Base-by-base conservation (phyloP, 768 basidiomycete species). In the Boletus bicolor region DNA sequence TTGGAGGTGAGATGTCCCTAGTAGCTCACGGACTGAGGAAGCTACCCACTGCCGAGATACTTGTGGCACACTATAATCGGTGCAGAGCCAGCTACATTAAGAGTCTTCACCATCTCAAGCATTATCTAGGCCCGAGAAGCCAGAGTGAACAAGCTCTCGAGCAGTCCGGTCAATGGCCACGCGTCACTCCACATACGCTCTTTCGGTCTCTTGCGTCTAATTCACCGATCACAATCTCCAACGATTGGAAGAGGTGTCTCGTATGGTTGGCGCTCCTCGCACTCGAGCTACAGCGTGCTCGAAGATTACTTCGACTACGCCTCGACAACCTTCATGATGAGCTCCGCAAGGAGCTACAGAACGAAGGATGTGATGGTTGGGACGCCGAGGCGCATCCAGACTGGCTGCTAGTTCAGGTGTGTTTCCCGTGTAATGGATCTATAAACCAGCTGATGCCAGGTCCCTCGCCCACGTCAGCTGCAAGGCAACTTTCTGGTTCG, bases 351-450 rank as follows among this genome's bases (percentile, higher is more conserved):
- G 71, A 74, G 28, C 21, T 67, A 4, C 42, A 62, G 38, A 73
- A 67, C 7, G 52, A 56, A 14, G 72, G 65, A n/a, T 64, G 57
- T 10, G 47, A 66, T 19, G 60, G 52, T 2, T 64, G 60, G 61
- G 21, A 49, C 5, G 48, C 57, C 1, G 47, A 61, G 14, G 30
- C 14, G 3, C 49, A 75, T 60, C 67, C 72, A 2, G 77, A 78
- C 49, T 81, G 77, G 79, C 58, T 78, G 0, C 58, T 80, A 14
- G 69, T 81, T 11, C 79, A 81, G 68, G 76, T 78, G 24, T 32
- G 52, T 47, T 38, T 50, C 7, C 26, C 24, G 15, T 35, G 12
- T 8, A 2, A 15, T 51, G 12, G 0, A 17, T 28, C 2, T 12
- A 5, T 7, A 36, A 7, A 4, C 5, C 14, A 28, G 15, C 36